Conservation (phyloP, 352 stramenopile species). For the Albugo laibachii region DNA sequence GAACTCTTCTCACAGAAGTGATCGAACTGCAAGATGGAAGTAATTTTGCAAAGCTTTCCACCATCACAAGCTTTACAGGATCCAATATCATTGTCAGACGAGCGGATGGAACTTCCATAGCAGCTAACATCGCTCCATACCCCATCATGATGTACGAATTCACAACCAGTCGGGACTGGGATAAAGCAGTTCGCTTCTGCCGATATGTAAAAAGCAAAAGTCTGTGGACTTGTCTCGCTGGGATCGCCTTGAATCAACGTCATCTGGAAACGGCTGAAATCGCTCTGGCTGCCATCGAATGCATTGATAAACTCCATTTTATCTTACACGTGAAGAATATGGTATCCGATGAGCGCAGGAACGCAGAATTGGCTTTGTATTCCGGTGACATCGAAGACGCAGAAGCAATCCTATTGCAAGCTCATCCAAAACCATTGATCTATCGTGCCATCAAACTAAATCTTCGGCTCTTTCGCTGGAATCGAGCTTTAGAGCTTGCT, state of each 20-base stretch:
- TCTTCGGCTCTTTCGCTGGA: conserved; percentile 77
- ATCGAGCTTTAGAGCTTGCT: conserved; percentile 72
- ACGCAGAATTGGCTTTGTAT: conserved; percentile 77
- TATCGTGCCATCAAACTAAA: conserved; percentile 91
- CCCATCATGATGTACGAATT: conserved; percentile 78
- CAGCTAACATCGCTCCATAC: conserved; percentile 58
- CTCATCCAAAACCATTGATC: conserved; percentile 66
- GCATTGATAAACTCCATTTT: conserved; percentile 89
- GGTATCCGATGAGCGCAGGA: conserved; percentile 61
- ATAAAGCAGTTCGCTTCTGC: conserved; percentile 82
- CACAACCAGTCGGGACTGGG: conserved; percentile 57
- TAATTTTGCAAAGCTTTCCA: conserved; percentile 71
- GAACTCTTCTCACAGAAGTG: conserved; percentile 70
- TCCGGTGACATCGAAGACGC: conserved; percentile 76
- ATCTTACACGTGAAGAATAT: conserved; percentile 79
- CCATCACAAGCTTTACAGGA: conserved; percentile 77
- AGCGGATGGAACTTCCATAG: conserved; percentile 73
- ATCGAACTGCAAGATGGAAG: conserved; percentile 50
- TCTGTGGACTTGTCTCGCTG: conserved; percentile 81
- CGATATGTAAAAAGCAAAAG: conserved; percentile 78
- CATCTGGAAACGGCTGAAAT: conserved; percentile 86
- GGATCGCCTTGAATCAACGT: conserved; percentile 72
- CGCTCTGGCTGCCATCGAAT: conserved; percentile 76
- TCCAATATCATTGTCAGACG: conserved; percentile 68
- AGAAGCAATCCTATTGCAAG: conserved; percentile 83